phyloP scores from a whole-genome alignment of 2,329 filamentous ascomycete species.

The Geoglossum cookeanum region DNA sequence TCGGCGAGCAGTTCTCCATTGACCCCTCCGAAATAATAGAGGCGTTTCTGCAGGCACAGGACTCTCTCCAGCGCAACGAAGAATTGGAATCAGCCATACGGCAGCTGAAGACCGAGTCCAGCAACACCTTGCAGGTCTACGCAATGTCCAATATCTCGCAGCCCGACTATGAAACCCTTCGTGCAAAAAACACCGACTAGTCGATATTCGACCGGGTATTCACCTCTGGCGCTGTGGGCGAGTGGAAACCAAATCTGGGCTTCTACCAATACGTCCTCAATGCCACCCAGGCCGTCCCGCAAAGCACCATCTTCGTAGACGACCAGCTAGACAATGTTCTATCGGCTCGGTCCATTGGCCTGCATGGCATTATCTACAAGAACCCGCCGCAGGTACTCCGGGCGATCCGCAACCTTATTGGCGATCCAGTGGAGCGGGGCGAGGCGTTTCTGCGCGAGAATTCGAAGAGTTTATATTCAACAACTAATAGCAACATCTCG shows the following conservation, averaged over 20 bases:
- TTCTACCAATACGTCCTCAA: conserved; percentile 19
- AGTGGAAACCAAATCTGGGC: conserved; percentile 18
- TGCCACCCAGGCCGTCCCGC: conserved; percentile 8
- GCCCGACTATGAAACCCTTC: conserved; percentile 14
- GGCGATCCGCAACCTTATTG: conserved; percentile 10
- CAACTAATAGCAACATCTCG: conserved; percentile 10
- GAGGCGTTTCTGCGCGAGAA: conserved; percentile 11
- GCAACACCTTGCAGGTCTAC: conserved; percentile 12
- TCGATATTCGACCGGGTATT: conserved; percentile 19
- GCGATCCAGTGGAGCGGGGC: conserved; percentile 12
- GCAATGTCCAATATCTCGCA: conserved; percentile 18
- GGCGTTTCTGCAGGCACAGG: conserved; percentile 15
- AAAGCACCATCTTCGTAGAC: conserved; percentile 16
- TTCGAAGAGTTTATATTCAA: conserved; percentile 10
- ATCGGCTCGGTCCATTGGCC: conserved; percentile 14
- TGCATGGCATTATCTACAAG: conserved; percentile 14
- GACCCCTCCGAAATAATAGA: conserved; percentile 11
- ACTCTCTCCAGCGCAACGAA: conserved; percentile 14
- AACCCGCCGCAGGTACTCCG: not conserved
- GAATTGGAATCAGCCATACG: conserved; percentile 11
- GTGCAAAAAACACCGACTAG: conserved; percentile 14
- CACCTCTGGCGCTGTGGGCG: conserved; percentile 17
- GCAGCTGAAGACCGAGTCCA: conserved; percentile 7
- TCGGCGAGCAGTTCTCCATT: conserved; percentile 13
- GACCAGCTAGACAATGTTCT: conserved; percentile 16